These are phyloP conservation scores for Pestalotiopsis sp. DNA, from an alignment of 2,329 filamentous ascomycete genomes.

Conservation along the genomic window DNA sequence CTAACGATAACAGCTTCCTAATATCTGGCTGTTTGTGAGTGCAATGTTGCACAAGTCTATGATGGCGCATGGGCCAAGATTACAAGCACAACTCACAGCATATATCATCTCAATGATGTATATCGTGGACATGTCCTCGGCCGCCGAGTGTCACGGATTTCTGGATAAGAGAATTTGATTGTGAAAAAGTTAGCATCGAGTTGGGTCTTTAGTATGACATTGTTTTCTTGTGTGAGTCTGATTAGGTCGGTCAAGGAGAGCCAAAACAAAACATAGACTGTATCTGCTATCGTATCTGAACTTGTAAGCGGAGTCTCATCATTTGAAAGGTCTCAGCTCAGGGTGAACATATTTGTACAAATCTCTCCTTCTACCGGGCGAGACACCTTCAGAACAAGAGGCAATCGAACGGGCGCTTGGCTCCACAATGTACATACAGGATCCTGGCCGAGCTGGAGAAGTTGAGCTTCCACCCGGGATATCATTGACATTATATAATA, in stretches of 20 bases:
- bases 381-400: background rate
- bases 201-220: background rate
- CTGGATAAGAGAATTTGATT: background rate
- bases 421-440: background rate
- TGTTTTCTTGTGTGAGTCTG: background rate
- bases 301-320: background rate
- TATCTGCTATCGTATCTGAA: background rate
- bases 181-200: background rate
- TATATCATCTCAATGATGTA: background rate
- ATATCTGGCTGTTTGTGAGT: background rate
- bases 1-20: background rate
- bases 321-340: background rate
- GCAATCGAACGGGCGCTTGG: background rate
- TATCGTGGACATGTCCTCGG: background rate
- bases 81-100: conserved; percentile 2
- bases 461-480: background rate
- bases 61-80: background rate
- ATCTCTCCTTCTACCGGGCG: background rate
- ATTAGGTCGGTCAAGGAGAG: background rate
- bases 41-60: background rate
- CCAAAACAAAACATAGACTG: background rate
- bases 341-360: background rate
- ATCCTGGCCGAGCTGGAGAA: background rate
- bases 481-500: background rate
- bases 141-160: background rate